Evolutionary conservation across 495 filamentous ascomycete genomes (phyloP).

Genomic region (Parathielavia appendiculata): DNA sequence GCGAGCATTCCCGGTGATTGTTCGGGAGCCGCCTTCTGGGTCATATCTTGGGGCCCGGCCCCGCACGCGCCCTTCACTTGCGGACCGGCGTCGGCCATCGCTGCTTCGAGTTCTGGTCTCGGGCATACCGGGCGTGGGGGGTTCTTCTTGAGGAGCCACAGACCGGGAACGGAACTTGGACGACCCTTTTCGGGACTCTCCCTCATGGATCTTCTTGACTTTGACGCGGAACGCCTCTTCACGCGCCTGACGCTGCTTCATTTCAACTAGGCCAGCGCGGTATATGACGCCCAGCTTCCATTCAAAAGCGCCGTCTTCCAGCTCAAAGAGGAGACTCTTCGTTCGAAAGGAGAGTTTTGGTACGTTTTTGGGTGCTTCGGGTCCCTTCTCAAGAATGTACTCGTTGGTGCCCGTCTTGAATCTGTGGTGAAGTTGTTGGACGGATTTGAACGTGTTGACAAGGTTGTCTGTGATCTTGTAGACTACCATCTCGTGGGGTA

Average conservation of each 20-base stretch:
- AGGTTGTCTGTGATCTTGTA: constrained; percentile 90
- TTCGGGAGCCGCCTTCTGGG: constrained; percentile 61
- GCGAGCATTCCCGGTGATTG: constrained; percentile 61
- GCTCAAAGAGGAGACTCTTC: constrained; percentile 76
- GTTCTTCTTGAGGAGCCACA: constrained; percentile 42
- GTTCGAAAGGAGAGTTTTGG: constrained; percentile 78
- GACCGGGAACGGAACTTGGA: constrained; percentile 46
- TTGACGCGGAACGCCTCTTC: constrained; percentile 89
- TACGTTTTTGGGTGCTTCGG: constrained; percentile 77
- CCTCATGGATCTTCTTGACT: constrained; percentile 70
- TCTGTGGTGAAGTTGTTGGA: constrained; percentile 82
- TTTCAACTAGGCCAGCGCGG: constrained; percentile 77
- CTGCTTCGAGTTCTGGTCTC: constrained; percentile 51
- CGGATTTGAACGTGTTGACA: constrained; percentile 79
- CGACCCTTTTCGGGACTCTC: constrained; percentile 51
- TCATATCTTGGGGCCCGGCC: constrained; percentile 58
- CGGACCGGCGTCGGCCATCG: constrained; percentile 39
- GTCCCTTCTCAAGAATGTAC: constrained; percentile 73
- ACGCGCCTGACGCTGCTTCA: constrained; percentile 79
- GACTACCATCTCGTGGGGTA: constrained; percentile 91
- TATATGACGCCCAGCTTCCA: constrained; percentile 95
- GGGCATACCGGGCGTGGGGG: constrained; percentile 26
- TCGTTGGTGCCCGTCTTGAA: constrained; percentile 83
- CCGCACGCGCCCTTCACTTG: constrained; percentile 25
- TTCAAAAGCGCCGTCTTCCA: constrained; percentile 96